These are phyloP conservation scores for Diaporthe amygdali DNA, from an alignment of 2,329 filamentous ascomycete species.

Conservation along the genomic window DNA sequence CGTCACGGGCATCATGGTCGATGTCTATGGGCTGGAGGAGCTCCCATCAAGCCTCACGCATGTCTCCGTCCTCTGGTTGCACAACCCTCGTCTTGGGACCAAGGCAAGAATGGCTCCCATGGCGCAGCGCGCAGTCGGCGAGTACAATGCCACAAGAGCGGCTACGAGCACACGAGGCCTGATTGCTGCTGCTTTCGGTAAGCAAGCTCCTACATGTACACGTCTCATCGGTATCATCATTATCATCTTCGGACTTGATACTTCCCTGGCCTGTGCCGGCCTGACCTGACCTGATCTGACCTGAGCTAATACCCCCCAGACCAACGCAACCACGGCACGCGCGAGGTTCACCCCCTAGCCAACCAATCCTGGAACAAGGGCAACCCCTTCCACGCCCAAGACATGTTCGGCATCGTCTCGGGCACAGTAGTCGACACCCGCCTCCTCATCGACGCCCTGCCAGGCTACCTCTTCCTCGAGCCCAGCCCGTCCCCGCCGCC, in stretches of 20 bases:
- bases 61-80: conserved; percentile 86
- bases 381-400: conserved; percentile 82
- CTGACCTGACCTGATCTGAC: not conserved
- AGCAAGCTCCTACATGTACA: not conserved
- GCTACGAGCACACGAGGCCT: conserved; percentile 57
- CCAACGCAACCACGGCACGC: conserved; percentile 87
- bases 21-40: conserved; percentile 82
- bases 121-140: conserved; percentile 70
- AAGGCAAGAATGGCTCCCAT: conserved; percentile 78
- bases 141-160: conserved; percentile 62
- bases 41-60: conserved; percentile 58
- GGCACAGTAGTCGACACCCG: conserved; percentile 77
- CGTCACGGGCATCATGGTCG: conserved; percentile 79
- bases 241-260: no score
- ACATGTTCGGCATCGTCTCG: conserved; percentile 85
- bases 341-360: conserved; percentile 68
- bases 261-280: not conserved
- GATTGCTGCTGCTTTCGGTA: conserved; percentile 75
- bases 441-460: conserved; percentile 77
- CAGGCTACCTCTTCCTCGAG: conserved; percentile 72
- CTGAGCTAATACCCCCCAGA: conserved; percentile 50
- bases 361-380: conserved; percentile 83
- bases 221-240: not conserved
- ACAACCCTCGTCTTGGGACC: conserved; percentile 77
- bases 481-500: conserved; percentile 39